Conservation (phyloP, 1,139 yeast species). For the Chernovozyma sophiae-reginae region DNA sequence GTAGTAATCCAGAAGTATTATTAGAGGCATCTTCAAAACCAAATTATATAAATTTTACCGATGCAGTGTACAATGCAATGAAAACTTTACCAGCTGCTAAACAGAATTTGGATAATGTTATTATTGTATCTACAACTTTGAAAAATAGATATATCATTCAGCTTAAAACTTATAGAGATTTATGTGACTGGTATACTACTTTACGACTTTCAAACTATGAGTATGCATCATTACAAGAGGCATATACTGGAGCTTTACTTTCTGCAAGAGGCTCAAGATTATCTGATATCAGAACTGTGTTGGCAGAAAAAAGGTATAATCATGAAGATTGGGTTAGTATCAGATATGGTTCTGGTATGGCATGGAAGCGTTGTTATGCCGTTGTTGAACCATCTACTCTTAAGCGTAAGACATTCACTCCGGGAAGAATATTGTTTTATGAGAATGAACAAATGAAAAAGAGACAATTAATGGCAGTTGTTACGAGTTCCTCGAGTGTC, state of each 20-base stretch:
- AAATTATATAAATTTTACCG: conserved; percentile 86
- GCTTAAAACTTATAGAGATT: conserved; percentile 56
- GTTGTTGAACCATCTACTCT: conserved; percentile 71
- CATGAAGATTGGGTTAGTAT: conserved; percentile 96
- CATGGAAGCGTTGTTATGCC: conserved; percentile 93
- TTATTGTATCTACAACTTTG: conserved; percentile 85
- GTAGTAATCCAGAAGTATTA: conserved; percentile 46
- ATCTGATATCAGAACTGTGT: conserved; percentile 78
- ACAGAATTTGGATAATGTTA: conserved; percentile 68
- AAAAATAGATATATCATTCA: conserved; percentile 84
- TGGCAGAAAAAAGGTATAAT: conserved; percentile 78
- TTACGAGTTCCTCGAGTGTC: conserved; percentile 66
- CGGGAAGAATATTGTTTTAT: conserved; percentile 60
- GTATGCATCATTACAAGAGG: conserved; percentile 79
- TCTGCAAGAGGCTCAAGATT: conserved; percentile 84
- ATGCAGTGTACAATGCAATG: conserved; percentile 80
- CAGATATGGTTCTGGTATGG: conserved; percentile 95
- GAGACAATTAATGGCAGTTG: conserved; percentile 76
- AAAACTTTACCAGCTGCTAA: conserved; percentile 56
- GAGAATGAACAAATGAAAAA: conserved; percentile 68
- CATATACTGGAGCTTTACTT: conserved; percentile 89
- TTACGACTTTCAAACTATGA: conserved; percentile 77
- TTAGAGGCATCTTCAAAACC: conserved; percentile 65
- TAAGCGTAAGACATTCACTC: conserved; percentile 39
- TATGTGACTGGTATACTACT: conserved; percentile 72